Percentiles rank a stretch among this genome's conserved stretches.
These are phyloP conservation scores for Schoenoplectus triqueter DNA, from an alignment of 202 grass and related monocot species.

Conservation along the genomic window DNA sequence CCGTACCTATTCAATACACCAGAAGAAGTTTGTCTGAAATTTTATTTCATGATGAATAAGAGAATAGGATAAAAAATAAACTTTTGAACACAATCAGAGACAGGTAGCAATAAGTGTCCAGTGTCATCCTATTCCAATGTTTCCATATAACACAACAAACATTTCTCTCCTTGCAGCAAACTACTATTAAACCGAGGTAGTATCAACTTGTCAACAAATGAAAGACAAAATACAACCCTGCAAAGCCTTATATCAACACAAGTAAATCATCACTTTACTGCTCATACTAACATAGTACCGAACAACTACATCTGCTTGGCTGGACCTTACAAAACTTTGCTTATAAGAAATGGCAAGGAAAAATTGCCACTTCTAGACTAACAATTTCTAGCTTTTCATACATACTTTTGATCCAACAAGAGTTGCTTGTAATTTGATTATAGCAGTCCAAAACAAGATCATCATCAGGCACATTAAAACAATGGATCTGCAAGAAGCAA, in stretches of 20 bases:
- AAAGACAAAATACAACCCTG: background rate
- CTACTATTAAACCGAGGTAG: background rate
- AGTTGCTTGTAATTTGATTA: background rate
- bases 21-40: background rate
- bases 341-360: background rate
- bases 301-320: background rate
- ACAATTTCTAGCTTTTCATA: background rate
- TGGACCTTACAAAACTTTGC: background rate
- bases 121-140: background rate
- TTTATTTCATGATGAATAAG: background rate
- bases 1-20: constrained; percentile 59
- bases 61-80: background rate
- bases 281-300: background rate
- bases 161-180: background rate
- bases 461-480: background rate
- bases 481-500: background rate
- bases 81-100: background rate
- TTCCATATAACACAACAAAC: background rate
- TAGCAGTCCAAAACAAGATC: background rate
- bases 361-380: background rate
- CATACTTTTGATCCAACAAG: background rate
- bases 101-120: background rate
- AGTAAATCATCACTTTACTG: background rate
- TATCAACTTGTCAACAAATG: background rate
- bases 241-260: background rate